Percentiles rank a stretch among this genome's conserved stretches.
Evolutionary conservation across 768 basidiomycete genomes (phyloP).

Genomic region (Cyclocybe cylindracea): DNA sequence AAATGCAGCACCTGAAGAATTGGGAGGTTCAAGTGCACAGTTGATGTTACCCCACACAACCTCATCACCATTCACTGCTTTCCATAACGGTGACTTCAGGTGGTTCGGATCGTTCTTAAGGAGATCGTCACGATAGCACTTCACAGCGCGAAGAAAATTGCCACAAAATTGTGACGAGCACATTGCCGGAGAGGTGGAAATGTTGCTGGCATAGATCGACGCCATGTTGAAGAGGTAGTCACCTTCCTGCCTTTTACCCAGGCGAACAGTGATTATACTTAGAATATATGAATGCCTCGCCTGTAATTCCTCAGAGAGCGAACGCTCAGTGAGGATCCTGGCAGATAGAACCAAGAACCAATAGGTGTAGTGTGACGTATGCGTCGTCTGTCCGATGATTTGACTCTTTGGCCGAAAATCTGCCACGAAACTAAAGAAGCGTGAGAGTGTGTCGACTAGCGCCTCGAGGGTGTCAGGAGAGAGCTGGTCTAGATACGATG

Average conservation of each 20-base stretch:
- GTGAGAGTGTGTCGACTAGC: constrained; percentile 4
- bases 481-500: neutral
- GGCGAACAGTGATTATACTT: neutral
- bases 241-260: neutral
- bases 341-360: constrained; percentile 6
- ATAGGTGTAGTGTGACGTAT: constrained; percentile 5
- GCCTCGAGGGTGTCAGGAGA: constrained; percentile 2
- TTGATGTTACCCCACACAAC: neutral
- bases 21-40: too few species aligned
- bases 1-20: too few species aligned
- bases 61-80: constrained; percentile 1
- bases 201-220: constrained; percentile 7
- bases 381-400: neutral
- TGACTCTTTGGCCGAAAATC: neutral
- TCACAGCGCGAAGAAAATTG: constrained; percentile 1
- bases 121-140: neutral
- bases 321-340: neutral
- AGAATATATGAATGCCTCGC: constrained; percentile 4
- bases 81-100: neutral
- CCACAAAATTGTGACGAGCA: neutral
- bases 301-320: constrained; percentile 1
- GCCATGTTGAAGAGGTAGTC: constrained; percentile 8
- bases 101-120: neutral
- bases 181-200: constrained; percentile 3
- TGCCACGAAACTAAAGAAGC: constrained; percentile 8